Base-by-base conservation (phyloP, 768 basidiomycete species). In the Leccinum imitatum region DNA sequence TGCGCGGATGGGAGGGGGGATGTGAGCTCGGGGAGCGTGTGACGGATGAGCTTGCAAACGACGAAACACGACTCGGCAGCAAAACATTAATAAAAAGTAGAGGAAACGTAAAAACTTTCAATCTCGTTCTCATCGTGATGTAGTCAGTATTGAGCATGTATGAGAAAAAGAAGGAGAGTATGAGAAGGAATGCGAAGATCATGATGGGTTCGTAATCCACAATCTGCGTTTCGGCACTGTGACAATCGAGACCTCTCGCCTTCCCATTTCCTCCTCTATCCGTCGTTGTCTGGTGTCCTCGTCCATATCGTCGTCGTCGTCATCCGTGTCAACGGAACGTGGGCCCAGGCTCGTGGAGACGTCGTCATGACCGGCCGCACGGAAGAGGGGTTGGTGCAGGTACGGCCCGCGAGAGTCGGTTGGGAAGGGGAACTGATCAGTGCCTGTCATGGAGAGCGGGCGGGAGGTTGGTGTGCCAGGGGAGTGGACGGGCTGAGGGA, bases 201-300 rank as follows among this genome's bases (percentile, higher is more conserved):
- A 78, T 68, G 78, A 76, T 14, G 88, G 89, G 72, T 93, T 93
- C 55, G 84, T 81, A 52, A 93, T 82, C 80, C 85, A 85, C 58
- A 93, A 75, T 67, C 82, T 85, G 64, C 90, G 88, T 69, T 84
- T 87, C 19, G 91, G 91, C 13, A 86, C 82, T 47, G 85, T 80
- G 61, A 93, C 83, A 67, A 93, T 90, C n/a, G 88, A 89, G 31
- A 93, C 90, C 63, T 93, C 90, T 53, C 91, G 82, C 64, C 90
- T 79, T 41, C 80, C 84, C 82, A 93, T 90, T 73, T 93, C 91
- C 59, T 88, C 86, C 69, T 93, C 91, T 35, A 92, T 91, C 65
- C 84, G 79, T 60, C 84, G 80, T 70, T 91, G 90, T 60, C 86
- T 79, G 13, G 84, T 80, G 53, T 87, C 85, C 63, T 92, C 90